Conservation (phyloP, 1,139 yeast species). For the Sugiyamaella japonica region DNA sequence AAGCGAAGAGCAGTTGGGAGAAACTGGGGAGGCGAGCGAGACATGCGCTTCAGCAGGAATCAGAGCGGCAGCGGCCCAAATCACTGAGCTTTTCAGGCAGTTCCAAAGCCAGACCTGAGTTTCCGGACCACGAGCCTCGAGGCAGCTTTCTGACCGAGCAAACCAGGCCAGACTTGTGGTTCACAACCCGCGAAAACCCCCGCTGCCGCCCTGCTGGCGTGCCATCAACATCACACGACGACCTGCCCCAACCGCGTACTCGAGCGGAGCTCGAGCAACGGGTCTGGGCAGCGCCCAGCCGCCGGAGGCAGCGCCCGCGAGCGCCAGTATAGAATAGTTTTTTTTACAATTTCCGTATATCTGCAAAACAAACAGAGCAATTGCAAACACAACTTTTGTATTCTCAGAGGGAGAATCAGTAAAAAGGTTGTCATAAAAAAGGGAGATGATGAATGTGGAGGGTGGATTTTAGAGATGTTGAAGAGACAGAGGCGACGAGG, state of each 20-base stretch:
- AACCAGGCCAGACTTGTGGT: no score
- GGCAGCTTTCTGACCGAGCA: no score
- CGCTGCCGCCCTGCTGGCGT: no score
- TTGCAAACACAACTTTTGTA: constrained; percentile 14
- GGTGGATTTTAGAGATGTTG: no score
- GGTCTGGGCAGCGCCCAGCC: constrained; percentile 6
- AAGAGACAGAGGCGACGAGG: not conserved
- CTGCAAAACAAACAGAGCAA: not conserved
- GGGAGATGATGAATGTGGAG: constrained; percentile 2
- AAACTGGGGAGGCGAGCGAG: no score
- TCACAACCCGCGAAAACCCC: no score
- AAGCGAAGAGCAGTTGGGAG: no score
- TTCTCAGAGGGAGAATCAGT: not conserved
- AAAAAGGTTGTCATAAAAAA: constrained; percentile 8
- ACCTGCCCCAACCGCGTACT: not conserved
- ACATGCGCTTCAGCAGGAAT: no score
- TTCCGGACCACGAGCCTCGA: no score
- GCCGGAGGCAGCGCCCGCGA: constrained; percentile 2
- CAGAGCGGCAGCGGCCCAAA: no score
- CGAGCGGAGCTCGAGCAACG: constrained; percentile 2
- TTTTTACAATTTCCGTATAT: constrained; percentile 12
- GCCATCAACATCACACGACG: not conserved
- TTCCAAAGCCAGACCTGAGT: no score
- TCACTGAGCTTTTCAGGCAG: no score
- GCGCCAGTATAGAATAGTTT: not conserved